Evolutionary conservation across 148 eudicot species (phyloP).

Genomic region (Gaultheria prostrata): DNA sequence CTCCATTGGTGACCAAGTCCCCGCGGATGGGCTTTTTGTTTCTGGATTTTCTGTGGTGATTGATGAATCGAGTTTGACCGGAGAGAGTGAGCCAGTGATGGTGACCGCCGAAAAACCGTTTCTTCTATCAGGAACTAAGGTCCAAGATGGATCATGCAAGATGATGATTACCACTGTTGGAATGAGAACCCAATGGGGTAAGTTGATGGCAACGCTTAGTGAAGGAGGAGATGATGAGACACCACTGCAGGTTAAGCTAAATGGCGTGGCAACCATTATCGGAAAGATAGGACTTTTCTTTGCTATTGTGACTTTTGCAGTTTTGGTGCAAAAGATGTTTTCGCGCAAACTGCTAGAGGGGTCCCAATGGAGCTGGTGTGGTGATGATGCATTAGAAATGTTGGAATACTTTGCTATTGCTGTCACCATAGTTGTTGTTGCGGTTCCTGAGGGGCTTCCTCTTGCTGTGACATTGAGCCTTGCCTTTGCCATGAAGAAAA

Average conservation of each 20-base stretch:
- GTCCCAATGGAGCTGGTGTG: constrained; percentile 16
- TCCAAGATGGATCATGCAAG: constrained; percentile 29
- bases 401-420: constrained; percentile 20
- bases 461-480: constrained; percentile 20
- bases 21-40: constrained; percentile 28
- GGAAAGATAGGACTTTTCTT: constrained; percentile 22
- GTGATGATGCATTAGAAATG: constrained; percentile 14
- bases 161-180: constrained; percentile 30
- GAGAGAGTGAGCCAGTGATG: constrained; percentile 30
- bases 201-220: constrained; percentile 27
- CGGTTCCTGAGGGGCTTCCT: constrained; percentile 18
- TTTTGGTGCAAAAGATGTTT: constrained; percentile 11
- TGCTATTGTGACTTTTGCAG: constrained; percentile 17
- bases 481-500: constrained; percentile 20
- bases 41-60: constrained; percentile 28
- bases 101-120: constrained; percentile 22
- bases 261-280: constrained; percentile 29
- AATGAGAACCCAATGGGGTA: constrained; percentile 33
- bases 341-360: constrained; percentile 14
- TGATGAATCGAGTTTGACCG: constrained; percentile 30
- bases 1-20: constrained; percentile 28
- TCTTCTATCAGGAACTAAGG: constrained; percentile 31
- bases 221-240: constrained; percentile 34
- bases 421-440: constrained; percentile 19
- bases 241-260: constrained; percentile 27